A percentile compares a stretch with the other conserved stretches of the same genome.
These are phyloP conservation scores for Tolypocladium sp. DNA, from an alignment of 2,329 filamentous ascomycete genomes.

Conservation along the genomic window DNA sequence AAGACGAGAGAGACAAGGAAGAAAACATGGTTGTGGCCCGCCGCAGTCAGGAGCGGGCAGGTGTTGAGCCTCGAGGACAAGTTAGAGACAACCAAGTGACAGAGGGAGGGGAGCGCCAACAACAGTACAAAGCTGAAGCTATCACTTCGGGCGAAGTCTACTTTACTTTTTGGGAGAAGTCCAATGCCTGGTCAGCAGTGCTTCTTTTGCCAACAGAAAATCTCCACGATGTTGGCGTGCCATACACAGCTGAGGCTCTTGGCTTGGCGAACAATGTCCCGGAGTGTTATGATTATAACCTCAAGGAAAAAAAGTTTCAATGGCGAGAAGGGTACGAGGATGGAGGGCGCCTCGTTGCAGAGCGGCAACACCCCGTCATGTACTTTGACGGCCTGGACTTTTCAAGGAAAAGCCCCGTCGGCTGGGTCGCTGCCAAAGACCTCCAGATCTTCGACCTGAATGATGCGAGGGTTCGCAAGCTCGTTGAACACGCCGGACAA, in stretches of 20 bases:
- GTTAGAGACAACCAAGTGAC: too few species aligned
- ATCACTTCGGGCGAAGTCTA: background rate
- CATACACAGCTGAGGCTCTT: slow-evolving; percentile 1
- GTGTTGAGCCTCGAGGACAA: too few species aligned
- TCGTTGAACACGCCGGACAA: too few species aligned
- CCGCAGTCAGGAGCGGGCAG: too few species aligned
- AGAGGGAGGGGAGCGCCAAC: too few species aligned
- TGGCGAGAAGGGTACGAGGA: slow-evolving; percentile 6
- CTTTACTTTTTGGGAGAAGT: slow-evolving; percentile 4
- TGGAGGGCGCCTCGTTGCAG: background rate
- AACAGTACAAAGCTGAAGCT: too few species aligned
- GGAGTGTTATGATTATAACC: slow-evolving; percentile 2
- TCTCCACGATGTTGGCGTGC: background rate
- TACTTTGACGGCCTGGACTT: slow-evolving; percentile 13
- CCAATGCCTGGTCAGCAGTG: slow-evolving; percentile 4
- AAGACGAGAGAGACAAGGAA: too few species aligned
- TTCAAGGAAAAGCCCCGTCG: too few species aligned
- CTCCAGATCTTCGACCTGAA: too few species aligned
- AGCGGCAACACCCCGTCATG: slow-evolving; percentile 10
- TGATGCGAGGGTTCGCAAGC: too few species aligned
- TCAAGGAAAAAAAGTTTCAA: background rate
- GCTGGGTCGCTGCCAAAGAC: too few species aligned
- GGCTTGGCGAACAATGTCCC: slow-evolving; percentile 1
- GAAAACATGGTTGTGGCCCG: too few species aligned
- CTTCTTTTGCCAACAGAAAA: background rate